Conservation (phyloP, 2,329 filamentous ascomycete species). For the Pseudogymnoascus sp. region DNA sequence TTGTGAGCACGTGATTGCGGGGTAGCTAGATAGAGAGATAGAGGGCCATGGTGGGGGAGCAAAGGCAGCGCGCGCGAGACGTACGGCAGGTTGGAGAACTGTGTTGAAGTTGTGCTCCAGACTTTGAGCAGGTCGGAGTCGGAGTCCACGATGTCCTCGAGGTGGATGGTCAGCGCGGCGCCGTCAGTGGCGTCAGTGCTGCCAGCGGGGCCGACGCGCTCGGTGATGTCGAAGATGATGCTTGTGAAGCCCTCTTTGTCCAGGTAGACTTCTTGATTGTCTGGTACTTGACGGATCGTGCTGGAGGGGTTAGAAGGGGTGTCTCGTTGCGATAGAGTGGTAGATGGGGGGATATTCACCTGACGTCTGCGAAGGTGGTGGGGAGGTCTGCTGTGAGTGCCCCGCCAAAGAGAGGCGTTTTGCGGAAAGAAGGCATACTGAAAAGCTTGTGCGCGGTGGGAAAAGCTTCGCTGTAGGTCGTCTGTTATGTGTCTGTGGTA, state of each 20-base stretch:
- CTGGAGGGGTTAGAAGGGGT: conserved; percentile 34
- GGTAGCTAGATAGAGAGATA: conserved; percentile 15
- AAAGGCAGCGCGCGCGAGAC: conserved; percentile 10
- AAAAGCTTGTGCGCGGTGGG: conserved; percentile 7
- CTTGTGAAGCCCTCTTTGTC: conserved; percentile 75
- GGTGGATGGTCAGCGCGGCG: conserved; percentile 59
- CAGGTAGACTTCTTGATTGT: conserved; percentile 90
- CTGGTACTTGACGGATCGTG: conserved; percentile 65
- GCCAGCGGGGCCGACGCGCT: conserved; percentile 58
- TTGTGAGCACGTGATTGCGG: conserved; percentile 13
- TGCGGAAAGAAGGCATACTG: conserved; percentile 47
- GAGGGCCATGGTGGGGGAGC: not conserved
- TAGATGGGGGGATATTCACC: conserved; percentile 38
- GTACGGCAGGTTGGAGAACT: conserved; percentile 44
- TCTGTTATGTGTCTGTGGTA: not conserved
- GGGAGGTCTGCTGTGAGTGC: conserved; percentile 64
- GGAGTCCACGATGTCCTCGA: conserved; percentile 60
- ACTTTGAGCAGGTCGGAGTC: conserved; percentile 57
- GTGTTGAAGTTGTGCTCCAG: conserved; percentile 55
- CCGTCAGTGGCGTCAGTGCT: conserved; percentile 55
- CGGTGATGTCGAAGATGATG: conserved; percentile 84
- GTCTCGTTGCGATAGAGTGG: conserved; percentile 10
- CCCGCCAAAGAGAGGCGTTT: conserved; percentile 61
- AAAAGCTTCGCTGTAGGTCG: not conserved
- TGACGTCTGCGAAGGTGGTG: conserved; percentile 61